phyloP scores from a whole-genome alignment of 495 filamentous ascomycete genomes.

The Bacidia gigantensis region DNA sequence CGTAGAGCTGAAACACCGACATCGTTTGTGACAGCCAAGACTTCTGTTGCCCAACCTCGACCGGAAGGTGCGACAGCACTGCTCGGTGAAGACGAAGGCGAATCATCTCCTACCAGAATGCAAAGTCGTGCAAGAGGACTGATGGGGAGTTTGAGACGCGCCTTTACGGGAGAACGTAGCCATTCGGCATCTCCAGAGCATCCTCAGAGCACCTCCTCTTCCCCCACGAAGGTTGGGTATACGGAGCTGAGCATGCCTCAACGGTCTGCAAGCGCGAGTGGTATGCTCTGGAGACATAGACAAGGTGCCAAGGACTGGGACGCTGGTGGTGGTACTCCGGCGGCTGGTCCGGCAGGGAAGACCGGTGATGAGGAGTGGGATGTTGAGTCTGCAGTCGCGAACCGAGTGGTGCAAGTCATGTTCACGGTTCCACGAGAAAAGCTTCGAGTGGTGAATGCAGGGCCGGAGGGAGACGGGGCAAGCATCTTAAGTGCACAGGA shows the following conservation, averaged over 20 bases:
- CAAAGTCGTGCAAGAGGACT: constrained; percentile 33
- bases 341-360: constrained; percentile 15
- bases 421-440: constrained; percentile 81
- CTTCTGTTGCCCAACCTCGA: constrained; percentile 46
- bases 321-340: constrained; percentile 17
- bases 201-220: constrained; percentile 13
- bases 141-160: constrained; percentile 44
- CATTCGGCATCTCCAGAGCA: constrained; percentile 22
- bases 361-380: constrained; percentile 62
- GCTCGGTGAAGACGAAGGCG: constrained; percentile 30
- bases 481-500: constrained; percentile 25
- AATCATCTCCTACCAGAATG: constrained; percentile 22
- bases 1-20: constrained; percentile 30
- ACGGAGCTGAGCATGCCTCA: constrained; percentile 19
- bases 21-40: constrained; percentile 54
- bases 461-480: constrained; percentile 30
- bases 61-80: constrained; percentile 48
- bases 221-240: constrained; percentile 12
- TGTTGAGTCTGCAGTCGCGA: constrained; percentile 68
- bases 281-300: constrained; percentile 44
- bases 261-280: constrained; percentile 44
- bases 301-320: constrained; percentile 46
- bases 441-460: constrained; percentile 72
- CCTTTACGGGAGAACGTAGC: constrained; percentile 30
- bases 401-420: constrained; percentile 76